phyloP scores from a whole-genome alignment of 805 yeast species.

The Suhomyces sp. region DNA sequence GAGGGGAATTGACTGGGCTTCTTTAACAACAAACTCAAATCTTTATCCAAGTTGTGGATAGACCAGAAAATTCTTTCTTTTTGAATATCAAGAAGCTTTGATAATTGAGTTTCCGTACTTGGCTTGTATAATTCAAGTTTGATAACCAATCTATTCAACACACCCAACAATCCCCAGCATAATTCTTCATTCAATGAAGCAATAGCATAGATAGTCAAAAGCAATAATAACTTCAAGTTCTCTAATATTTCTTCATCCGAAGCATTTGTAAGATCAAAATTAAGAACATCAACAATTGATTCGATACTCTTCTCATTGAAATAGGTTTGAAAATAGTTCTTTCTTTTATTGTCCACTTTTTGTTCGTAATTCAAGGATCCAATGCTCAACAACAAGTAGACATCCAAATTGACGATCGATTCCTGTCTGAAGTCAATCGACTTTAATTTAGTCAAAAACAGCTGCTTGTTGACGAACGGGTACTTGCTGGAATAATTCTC shows the following conservation, averaged over 20 bases:
- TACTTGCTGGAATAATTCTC: conserved; percentile 36
- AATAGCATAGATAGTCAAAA: conserved; percentile 32
- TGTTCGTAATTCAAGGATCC: conserved; percentile 40
- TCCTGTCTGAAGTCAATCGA: conserved; percentile 34
- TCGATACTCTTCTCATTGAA: conserved; percentile 35
- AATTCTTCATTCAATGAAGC: conserved; percentile 27
- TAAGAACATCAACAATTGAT: conserved; percentile 33
- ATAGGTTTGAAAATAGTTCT: conserved; percentile 22
- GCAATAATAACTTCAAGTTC: conserved; percentile 30
- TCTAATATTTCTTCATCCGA: conserved; percentile 22
- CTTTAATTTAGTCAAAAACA: conserved; percentile 21
- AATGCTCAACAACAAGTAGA: conserved; percentile 38
- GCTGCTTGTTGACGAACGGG: conserved; percentile 31
- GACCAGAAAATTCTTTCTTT: conserved; percentile 35
- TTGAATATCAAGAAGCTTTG: conserved; percentile 3
- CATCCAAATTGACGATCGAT: conserved; percentile 36
- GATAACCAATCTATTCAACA: conserved; percentile 29
- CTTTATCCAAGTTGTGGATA: conserved; percentile 38
- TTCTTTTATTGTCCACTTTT: conserved; percentile 15
- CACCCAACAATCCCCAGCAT: conserved; percentile 36
- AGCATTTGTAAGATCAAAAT: conserved; percentile 22
- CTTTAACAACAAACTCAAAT: conserved; percentile 31
- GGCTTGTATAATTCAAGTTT: conserved; percentile 20
- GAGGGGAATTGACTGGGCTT: conserved; percentile 38
- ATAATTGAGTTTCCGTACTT: background rate